Percentiles rank a stretch among this genome's conserved stretches.
Evolutionary conservation across 208 protist genomes (phyloP).

Genomic region (Trichomonas vaginalis): DNA sequence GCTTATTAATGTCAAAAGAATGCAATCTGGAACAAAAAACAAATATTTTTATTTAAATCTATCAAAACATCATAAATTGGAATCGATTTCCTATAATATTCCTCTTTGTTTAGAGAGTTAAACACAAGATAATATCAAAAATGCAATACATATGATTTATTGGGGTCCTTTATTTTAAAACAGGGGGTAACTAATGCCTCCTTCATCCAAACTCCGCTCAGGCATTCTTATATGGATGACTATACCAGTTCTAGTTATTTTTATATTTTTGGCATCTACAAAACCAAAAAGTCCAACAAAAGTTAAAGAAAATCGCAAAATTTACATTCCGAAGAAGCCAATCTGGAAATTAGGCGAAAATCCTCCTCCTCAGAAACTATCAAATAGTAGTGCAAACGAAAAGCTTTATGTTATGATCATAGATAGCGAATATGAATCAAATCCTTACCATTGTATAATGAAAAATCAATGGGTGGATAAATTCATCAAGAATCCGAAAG

Average conservation of each 20-base stretch:
- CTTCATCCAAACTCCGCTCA: neutral
- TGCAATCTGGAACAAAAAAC: too few species aligned
- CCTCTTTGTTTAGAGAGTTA: too few species aligned
- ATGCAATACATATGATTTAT: too few species aligned
- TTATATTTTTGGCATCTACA: neutral
- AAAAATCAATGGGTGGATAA: slow-evolving; percentile 11
- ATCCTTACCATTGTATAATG: neutral
- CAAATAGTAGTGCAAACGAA: neutral
- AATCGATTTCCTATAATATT: too few species aligned
- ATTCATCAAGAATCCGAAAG: neutral
- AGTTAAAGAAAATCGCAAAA: neutral
- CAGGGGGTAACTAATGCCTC: neutral
- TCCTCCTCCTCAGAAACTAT: neutral
- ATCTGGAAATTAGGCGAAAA: neutral
- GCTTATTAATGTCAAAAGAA: too few species aligned
- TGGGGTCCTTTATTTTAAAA: too few species aligned
- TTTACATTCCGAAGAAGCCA: neutral
- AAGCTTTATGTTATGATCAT: neutral
- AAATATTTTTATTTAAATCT: too few species aligned
- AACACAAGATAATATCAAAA: too few species aligned
- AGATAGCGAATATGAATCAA: neutral
- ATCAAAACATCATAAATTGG: too few species aligned
- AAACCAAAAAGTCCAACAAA: neutral
- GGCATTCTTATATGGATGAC: neutral
- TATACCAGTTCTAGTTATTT: neutral